phyloP scores from a whole-genome alignment of 495 filamentous ascomycete species.

The Opeltia flavorubescens region DNA sequence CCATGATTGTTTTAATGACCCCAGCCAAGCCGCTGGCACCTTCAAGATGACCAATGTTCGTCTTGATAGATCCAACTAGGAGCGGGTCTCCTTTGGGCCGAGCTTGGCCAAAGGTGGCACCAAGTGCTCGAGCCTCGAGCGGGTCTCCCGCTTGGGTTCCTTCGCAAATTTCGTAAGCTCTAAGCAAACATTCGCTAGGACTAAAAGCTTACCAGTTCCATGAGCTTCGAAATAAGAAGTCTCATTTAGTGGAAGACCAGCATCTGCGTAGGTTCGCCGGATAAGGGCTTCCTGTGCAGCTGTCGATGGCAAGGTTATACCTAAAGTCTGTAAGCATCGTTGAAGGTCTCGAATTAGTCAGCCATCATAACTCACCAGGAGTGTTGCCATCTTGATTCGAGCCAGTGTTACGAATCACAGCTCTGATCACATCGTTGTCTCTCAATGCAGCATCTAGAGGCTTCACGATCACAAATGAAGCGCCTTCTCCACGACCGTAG shows the following conservation, averaged over 20 bases:
- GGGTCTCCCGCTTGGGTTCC: background rate
- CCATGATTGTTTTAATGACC: constrained; percentile 38
- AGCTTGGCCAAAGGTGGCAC: background rate
- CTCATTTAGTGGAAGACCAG: constrained; percentile 9
- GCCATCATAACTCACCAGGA: no score
- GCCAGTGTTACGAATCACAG: constrained; percentile 18
- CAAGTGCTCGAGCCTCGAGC: background rate
- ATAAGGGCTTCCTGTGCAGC: constrained; percentile 14
- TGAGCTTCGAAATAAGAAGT: constrained; percentile 26
- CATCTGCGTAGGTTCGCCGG: constrained; percentile 5
- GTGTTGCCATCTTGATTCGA: constrained; percentile 25
- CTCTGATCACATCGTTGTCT: constrained; percentile 22
- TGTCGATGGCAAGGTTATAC: constrained; percentile 20
- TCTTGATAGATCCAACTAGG: constrained; percentile 21
- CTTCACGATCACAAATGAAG: constrained; percentile 28
- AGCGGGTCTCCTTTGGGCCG: background rate
- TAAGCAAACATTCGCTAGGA: no score
- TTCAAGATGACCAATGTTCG: constrained; percentile 33
- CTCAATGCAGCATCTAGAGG: constrained; percentile 14
- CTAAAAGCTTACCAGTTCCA: constrained; percentile 38
- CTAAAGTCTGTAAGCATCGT: no score
- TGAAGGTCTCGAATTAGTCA: no score
- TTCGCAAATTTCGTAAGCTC: no score
- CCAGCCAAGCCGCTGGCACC: constrained; percentile 31
- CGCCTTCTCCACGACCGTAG: constrained; percentile 21